These are phyloP conservation scores for Leptomonas pyrrhocoris DNA, from an alignment of 208 protist genomes.

Conservation along the genomic window DNA sequence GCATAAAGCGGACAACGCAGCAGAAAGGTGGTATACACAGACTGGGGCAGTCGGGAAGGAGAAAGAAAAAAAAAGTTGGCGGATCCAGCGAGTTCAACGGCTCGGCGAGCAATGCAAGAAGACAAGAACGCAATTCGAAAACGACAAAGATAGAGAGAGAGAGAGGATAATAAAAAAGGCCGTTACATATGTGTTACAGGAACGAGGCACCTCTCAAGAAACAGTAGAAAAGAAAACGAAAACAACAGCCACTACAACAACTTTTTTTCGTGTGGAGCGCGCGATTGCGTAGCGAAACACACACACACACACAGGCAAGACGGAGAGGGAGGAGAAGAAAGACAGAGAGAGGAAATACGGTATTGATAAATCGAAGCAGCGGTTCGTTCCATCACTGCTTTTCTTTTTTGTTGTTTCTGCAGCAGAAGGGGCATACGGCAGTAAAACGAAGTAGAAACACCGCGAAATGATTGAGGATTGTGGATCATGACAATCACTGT, in stretches of 20 bases:
- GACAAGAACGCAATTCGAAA: too few species aligned
- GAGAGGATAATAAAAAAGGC: background rate
- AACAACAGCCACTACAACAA: background rate
- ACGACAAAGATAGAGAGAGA: background rate
- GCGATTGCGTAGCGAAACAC: background rate
- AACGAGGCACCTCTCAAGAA: background rate
- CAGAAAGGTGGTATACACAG: too few species aligned
- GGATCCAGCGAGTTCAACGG: too few species aligned
- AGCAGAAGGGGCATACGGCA: too few species aligned
- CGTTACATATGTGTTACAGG: too few species aligned
- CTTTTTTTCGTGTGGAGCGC: too few species aligned
- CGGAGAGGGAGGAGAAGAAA: slow-evolving; percentile 11
- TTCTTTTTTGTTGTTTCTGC: background rate
- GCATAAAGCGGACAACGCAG: too few species aligned
- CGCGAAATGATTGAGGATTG: background rate
- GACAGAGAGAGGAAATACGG: slow-evolving; percentile 11
- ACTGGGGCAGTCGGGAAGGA: background rate
- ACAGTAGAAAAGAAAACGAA: background rate
- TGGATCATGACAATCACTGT: too few species aligned
- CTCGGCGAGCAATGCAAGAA: too few species aligned
- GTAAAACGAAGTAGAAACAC: background rate
- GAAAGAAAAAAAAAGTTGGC: background rate
- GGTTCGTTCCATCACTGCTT: background rate
- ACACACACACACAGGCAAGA: background rate
- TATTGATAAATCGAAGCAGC: background rate